Evolutionary conservation across 2,329 filamentous ascomycete genomes (phyloP).

Genomic region (Penicillium sp.): DNA sequence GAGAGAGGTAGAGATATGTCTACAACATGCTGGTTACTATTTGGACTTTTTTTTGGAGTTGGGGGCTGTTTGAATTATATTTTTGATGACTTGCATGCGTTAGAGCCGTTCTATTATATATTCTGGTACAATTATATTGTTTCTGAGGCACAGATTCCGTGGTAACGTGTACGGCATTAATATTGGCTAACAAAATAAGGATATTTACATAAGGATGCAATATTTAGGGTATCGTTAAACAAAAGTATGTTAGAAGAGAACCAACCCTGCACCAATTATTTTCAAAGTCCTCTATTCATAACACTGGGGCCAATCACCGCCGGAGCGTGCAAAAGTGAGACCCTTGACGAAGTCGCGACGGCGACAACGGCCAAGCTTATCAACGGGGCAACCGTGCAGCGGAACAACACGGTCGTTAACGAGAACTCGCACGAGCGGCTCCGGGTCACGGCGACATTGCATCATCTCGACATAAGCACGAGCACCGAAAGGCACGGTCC

Average conservation of each 20-base stretch:
- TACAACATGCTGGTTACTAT: background rate
- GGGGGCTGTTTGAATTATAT: conserved; percentile 18
- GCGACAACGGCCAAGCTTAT: conserved; percentile 68
- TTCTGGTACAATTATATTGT: background rate
- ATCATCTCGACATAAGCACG: conserved; percentile 88
- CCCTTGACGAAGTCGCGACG: conserved; percentile 71
- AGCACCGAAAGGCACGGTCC: conserved; percentile 78
- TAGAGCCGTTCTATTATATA: background rate
- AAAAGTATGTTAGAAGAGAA: background rate
- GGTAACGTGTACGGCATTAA: background rate
- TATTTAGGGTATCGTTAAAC: background rate
- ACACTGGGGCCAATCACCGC: conserved; percentile 73
- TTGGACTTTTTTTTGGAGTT: background rate
- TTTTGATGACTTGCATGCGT: background rate
- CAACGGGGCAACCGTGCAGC: conserved; percentile 67
- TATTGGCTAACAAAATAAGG: background rate
- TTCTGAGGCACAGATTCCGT: background rate
- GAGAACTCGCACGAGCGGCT: conserved; percentile 75
- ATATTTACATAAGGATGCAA: background rate
- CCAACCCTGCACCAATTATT: background rate
- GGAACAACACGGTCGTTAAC: conserved; percentile 81
- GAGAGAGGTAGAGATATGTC: background rate
- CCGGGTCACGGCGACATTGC: conserved; percentile 55
- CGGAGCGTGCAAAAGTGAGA: conserved; percentile 68
- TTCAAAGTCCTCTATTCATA: conserved; percentile 24